Conservation (phyloP, 2,329 filamentous ascomycete genomes). For the Bipolaris oryzae region DNA sequence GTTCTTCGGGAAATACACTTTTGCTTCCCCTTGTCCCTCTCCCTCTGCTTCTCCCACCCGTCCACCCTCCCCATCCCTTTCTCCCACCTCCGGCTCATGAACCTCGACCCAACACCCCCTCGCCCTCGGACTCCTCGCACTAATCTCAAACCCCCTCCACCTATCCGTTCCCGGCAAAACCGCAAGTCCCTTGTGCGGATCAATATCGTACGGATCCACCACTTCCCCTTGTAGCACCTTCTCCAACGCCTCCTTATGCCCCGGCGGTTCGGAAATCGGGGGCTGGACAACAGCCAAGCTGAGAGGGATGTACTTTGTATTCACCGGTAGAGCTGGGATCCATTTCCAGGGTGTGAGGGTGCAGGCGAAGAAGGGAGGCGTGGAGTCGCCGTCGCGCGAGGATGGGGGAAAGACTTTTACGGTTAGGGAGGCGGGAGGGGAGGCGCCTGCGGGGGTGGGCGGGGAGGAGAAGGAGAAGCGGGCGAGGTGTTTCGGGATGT, state of each 20-base stretch:
- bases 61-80: background rate
- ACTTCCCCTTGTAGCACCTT: conserved; percentile 14
- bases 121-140: conserved; percentile 24
- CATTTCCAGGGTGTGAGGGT: conserved; percentile 37
- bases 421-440: conserved; percentile 27
- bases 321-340: conserved; percentile 34
- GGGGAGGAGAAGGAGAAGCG: conserved; percentile 42
- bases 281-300: conserved; percentile 32
- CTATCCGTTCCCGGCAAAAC: conserved; percentile 31
- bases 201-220: conserved; percentile 33
- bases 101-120: conserved; percentile 37
- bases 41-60: no score
- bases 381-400: conserved; percentile 29
- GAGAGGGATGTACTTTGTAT: conserved; percentile 30
- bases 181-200: conserved; percentile 24
- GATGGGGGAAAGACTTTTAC: conserved; percentile 36
- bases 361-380: conserved; percentile 33
- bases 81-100: conserved; percentile 7
- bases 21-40: no score
- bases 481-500: conserved; percentile 45
- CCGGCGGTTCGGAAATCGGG: conserved; percentile 25
- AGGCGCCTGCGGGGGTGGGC: conserved; percentile 17
- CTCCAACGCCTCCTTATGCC: conserved; percentile 13
- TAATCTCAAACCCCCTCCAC: conserved; percentile 34
- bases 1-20: conserved; percentile 30